phyloP scores from a whole-genome alignment of 2,329 filamentous ascomycete genomes.

The Colletotrichum sp. region DNA sequence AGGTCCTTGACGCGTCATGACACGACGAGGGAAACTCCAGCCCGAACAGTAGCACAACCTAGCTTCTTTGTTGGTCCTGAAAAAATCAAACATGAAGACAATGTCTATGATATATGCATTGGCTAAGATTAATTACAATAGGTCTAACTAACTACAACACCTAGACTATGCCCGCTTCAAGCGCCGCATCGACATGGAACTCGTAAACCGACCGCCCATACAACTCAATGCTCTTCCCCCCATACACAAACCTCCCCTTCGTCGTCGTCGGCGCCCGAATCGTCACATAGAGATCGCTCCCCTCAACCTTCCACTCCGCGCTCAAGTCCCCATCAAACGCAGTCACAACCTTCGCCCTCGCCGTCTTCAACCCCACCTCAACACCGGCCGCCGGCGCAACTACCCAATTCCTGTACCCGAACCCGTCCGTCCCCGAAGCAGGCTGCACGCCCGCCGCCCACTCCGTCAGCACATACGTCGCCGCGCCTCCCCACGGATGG shows the following conservation, averaged over 20 bases:
- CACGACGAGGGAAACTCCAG: background rate
- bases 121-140: background rate
- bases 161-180: background rate
- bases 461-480: slow-evolving; percentile 47
- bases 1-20: background rate
- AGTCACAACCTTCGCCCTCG: slow-evolving; percentile 28
- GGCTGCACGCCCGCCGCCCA: slow-evolving; percentile 33
- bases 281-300: background rate
- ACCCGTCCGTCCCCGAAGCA: slow-evolving; percentile 7
- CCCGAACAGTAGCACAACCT: background rate
- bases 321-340: slow-evolving; percentile 27
- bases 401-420: slow-evolving; percentile 31
- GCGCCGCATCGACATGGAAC: slow-evolving; percentile 4
- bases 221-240: background rate
- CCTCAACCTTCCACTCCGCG: slow-evolving; percentile 24
- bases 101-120: background rate
- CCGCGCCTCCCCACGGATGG: slow-evolving; percentile 50
- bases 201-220: slow-evolving; percentile 4
- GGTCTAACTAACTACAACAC: background rate
- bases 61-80: accelerated
- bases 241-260: slow-evolving; percentile 13
- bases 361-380: slow-evolving; percentile 30
- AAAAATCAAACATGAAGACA: background rate
- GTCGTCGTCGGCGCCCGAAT: slow-evolving; percentile 19
- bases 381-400: slow-evolving; percentile 29